These are phyloP conservation scores for Hyphopichia khmerensis DNA, from an alignment of 1,139 yeast genomes.

Conservation along the genomic window DNA sequence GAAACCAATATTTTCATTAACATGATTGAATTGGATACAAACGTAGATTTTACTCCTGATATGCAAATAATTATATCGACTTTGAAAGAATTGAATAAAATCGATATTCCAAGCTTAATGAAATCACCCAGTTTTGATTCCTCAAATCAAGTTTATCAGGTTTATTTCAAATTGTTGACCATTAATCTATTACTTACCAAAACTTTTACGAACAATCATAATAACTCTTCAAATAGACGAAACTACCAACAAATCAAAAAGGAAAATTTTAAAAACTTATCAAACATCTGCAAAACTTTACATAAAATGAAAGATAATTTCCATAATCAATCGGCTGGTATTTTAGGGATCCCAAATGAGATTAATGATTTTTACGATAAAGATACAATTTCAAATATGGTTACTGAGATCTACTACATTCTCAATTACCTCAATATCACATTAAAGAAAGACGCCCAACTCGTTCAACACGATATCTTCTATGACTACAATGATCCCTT, in stretches of 20 bases:
- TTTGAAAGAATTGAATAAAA: not conserved
- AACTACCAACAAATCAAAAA: slow-evolving; percentile 1
- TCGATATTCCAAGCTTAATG: not conserved
- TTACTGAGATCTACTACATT: not conserved
- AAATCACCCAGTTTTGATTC: not conserved
- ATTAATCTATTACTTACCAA: not conserved
- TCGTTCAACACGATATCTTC: slow-evolving; percentile 1
- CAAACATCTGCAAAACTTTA: not conserved
- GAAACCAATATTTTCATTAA: not conserved
- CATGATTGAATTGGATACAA: not conserved
- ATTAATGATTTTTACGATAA: not conserved
- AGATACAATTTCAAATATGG: not conserved
- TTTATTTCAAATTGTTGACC: not conserved
- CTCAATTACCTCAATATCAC: not conserved
- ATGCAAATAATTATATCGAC: not conserved
- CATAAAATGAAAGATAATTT: not conserved
- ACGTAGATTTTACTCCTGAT: not conserved
- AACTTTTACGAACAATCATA: slow-evolving; percentile 1
- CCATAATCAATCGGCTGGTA: slow-evolving; percentile 1
- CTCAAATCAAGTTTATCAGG: not conserved
- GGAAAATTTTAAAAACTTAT: not conserved
- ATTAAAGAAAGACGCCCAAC: slow-evolving; percentile 1
- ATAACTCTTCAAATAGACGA: not conserved
- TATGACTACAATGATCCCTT: slow-evolving; percentile 1
- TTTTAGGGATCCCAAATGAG: not conserved